Conservation (phyloP, 139 green algal genomes). For the Mesostigma viride region DNA sequence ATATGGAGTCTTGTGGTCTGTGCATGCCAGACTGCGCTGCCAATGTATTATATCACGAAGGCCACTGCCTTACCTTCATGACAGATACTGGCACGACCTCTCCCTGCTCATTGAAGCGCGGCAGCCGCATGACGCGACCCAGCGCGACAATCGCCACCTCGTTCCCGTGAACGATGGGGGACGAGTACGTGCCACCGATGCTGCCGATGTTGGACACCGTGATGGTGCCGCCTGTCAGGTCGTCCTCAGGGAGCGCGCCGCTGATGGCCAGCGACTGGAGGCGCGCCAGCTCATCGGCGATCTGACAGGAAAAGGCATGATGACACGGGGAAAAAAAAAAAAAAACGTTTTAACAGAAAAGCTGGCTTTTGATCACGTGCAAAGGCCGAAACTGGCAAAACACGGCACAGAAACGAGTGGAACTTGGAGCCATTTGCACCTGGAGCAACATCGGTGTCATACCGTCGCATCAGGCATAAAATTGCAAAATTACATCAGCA, state of each 20-base stretch:
- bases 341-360: no score
- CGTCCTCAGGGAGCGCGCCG: conserved; percentile 44
- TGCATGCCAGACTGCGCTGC: no score
- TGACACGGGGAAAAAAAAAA: no score
- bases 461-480: no score
- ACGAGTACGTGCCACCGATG: conserved; percentile 71
- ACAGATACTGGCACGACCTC: conserved; percentile 4
- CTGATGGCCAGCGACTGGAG: conserved; percentile 55
- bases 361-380: no score
- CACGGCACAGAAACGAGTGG: no score
- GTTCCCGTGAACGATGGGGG: conserved; percentile 57
- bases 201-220: conserved; percentile 81
- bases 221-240: conserved; percentile 63
- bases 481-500: no score
- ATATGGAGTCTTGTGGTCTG: no score
- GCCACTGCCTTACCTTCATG: conserved; percentile 22
- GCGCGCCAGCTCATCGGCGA: conserved; percentile 45
- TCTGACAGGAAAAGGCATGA: conserved; percentile 14
- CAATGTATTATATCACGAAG: neutral
- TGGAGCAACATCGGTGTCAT: neutral
- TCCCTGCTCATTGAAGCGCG: conserved; percentile 18
- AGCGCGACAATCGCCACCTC: conserved; percentile 75
- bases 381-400: no score
- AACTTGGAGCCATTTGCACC: no score
- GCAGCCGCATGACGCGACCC: conserved; percentile 42